A percentile compares a stretch with the other conserved stretches of the same genome.
phyloP scores from a whole-genome alignment of 306 rosid species.

The Ziziphus jujuba region DNA sequence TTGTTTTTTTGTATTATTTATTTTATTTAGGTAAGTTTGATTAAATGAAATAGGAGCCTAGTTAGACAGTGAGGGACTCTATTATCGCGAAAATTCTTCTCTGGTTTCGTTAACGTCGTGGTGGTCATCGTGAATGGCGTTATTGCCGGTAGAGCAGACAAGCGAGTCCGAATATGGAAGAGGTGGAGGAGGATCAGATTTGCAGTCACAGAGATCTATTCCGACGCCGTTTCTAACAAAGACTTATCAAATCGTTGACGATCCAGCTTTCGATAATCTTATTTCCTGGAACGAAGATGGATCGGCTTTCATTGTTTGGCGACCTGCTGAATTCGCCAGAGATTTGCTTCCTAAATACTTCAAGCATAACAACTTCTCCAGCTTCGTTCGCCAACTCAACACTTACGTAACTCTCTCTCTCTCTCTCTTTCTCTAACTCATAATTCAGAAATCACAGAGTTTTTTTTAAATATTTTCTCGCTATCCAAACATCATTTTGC shows the following conservation, averaged over 20 bases:
- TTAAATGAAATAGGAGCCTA: neutral
- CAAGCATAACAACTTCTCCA: slow-evolving; percentile 91
- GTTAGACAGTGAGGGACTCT: neutral
- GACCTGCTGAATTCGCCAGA: slow-evolving; percentile 94
- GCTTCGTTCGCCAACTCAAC: slow-evolving; percentile 96
- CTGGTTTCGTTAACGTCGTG: slow-evolving; percentile 35
- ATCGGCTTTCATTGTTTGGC: slow-evolving; percentile 79
- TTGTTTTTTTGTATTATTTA: neutral
- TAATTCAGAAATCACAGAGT: neutral
- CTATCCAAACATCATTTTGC: slow-evolving; percentile 4
- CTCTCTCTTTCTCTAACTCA: too few relatives aligned
- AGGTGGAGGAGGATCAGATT: slow-evolving; percentile 2
- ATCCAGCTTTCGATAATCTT: slow-evolving; percentile 72
- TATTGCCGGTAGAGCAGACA: slow-evolving; percentile 66
- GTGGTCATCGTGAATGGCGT: slow-evolving; percentile 42
- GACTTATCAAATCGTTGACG: slow-evolving; percentile 83
- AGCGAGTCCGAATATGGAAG: slow-evolving; percentile 50
- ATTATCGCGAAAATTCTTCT: neutral
- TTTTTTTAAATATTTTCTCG: neutral
- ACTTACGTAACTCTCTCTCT: slow-evolving; percentile 59
- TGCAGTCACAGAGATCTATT: slow-evolving; percentile 73
- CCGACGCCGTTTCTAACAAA: slow-evolving; percentile 93
- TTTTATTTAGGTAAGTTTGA: neutral
- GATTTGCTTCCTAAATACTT: slow-evolving; percentile 93
- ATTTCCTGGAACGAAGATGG: slow-evolving; percentile 96